phyloP scores from a whole-genome alignment of 257 asterid genomes.

The Nicotiana tomentosiformis region DNA sequence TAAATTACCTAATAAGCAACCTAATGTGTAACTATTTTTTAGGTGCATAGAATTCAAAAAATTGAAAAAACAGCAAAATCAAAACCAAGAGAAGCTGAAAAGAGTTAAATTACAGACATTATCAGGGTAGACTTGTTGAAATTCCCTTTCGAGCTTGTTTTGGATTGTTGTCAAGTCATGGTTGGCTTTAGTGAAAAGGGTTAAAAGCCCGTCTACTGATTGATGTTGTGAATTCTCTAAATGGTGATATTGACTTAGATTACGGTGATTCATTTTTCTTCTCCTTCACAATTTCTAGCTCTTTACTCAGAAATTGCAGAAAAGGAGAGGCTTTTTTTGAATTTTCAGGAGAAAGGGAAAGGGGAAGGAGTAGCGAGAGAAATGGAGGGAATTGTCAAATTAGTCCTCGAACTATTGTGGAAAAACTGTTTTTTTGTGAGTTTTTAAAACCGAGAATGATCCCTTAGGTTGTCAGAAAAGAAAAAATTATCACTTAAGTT shows the following conservation, averaged over 20 bases:
- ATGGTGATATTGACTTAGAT: not conserved
- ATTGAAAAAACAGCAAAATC: not conserved
- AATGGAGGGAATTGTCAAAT: not conserved
- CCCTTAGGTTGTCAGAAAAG: not conserved
- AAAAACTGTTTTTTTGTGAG: not conserved
- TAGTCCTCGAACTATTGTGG: not conserved
- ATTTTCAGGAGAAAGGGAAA: not conserved
- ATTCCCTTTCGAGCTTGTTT: conserved; percentile 67
- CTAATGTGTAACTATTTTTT: too few relatives aligned
- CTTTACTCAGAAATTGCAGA: not conserved
- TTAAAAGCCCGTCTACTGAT: conserved; percentile 72
- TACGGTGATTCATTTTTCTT: conserved; percentile 42
- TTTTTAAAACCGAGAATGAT: not conserved
- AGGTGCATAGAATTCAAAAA: not conserved
- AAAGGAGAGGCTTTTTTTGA: not conserved
- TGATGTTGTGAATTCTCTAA: conserved; percentile 24
- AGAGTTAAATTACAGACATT: conserved; percentile 33
- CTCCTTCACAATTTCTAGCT: not conserved
- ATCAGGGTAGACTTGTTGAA: conserved; percentile 63
- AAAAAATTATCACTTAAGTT: too few relatives aligned
- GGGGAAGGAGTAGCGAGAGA: not conserved
- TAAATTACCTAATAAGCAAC: too few relatives aligned
- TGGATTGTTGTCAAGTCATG: conserved; percentile 62
- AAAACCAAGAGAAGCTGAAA: not conserved
- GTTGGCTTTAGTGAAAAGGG: conserved; percentile 62